Percentiles rank a stretch among this genome's conserved stretches.
phyloP scores from a whole-genome alignment of 495 filamentous ascomycete species.

The Aspergillus baeticus region DNA sequence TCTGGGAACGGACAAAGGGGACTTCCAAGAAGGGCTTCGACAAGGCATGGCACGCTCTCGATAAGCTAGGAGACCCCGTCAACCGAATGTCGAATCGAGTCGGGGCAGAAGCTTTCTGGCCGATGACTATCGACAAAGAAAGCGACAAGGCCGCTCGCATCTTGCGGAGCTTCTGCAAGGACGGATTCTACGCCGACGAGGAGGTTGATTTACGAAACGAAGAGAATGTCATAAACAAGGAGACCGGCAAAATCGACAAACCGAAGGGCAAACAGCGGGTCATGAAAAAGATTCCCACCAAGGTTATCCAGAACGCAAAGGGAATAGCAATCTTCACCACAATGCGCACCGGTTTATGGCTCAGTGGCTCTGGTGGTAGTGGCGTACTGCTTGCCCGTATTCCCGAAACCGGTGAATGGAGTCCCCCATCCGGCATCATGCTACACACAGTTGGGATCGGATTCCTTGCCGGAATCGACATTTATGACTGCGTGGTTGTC shows the following conservation, averaged over 20 bases:
- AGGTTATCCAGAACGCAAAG: slow-evolving; percentile 81
- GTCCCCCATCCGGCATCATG: slow-evolving; percentile 81
- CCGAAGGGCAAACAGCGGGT: slow-evolving; percentile 67
- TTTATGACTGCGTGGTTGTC: slow-evolving; percentile 89
- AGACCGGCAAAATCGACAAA: slow-evolving; percentile 46
- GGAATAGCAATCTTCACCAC: slow-evolving; percentile 89
- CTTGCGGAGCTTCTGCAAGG: slow-evolving; percentile 74
- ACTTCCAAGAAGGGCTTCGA: slow-evolving; percentile 54
- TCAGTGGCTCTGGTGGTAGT: slow-evolving; percentile 78
- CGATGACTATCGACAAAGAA: slow-evolving; percentile 75
- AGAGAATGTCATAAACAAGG: slow-evolving; percentile 22
- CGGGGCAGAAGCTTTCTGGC: slow-evolving; percentile 79
- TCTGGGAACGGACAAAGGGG: slow-evolving; percentile 43
- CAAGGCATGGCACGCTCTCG: slow-evolving; percentile 51
- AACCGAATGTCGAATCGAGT: slow-evolving; percentile 72
- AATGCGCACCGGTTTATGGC: slow-evolving; percentile 89
- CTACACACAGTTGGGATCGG: slow-evolving; percentile 82
- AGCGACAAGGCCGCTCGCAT: slow-evolving; percentile 82
- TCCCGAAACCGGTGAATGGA: slow-evolving; percentile 78
- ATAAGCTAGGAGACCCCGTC: slow-evolving; percentile 64
- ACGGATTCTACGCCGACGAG: slow-evolving; percentile 59
- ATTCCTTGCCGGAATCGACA: slow-evolving; percentile 87
- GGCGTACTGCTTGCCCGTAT: slow-evolving; percentile 78
- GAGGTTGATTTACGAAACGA: slow-evolving; percentile 20
- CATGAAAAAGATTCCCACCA: slow-evolving; percentile 77